A percentile compares a stretch with the other conserved stretches of the same genome.
Evolutionary conservation across 1,284 basidiomycete species (phyloP).

Genomic region (Ustilago loliicola): DNA sequence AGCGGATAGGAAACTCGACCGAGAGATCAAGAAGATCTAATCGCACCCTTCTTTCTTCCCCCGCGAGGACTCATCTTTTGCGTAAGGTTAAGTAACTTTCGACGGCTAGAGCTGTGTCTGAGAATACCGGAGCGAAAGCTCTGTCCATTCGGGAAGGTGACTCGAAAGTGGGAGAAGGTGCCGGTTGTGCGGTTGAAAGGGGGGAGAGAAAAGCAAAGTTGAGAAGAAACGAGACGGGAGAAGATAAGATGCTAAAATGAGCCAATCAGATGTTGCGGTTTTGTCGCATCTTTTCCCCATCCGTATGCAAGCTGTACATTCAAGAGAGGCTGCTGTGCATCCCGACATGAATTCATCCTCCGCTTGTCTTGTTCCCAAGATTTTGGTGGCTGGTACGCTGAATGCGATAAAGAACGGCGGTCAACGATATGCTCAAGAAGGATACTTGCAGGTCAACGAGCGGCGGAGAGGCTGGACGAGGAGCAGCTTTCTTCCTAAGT

Average conservation of each 20-base stretch:
- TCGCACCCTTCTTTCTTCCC: constrained; percentile 16
- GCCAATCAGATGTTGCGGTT: constrained; percentile 33
- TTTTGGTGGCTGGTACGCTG: background rate
- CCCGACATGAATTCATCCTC: constrained; percentile 5
- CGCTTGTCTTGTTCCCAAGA: constrained; percentile 4
- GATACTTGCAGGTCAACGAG: background rate
- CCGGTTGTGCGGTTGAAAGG: background rate
- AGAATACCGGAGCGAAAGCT: background rate
- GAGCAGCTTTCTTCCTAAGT: background rate
- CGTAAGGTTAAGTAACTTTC: constrained; percentile 30
- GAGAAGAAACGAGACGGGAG: background rate
- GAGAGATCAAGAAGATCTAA: constrained; percentile 31
- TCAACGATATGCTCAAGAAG: background rate
- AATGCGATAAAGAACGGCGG: background rate
- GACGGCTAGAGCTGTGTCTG: background rate
- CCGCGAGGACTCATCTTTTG: constrained; percentile 3
- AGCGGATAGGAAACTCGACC: constrained; percentile 50
- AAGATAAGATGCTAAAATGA: constrained; percentile 33
- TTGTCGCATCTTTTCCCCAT: constrained; percentile 12
- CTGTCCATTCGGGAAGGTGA: constrained; percentile 16
- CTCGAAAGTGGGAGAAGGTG: constrained; percentile 16
- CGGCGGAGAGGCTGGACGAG: background rate
- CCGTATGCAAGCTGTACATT: constrained; percentile 5
- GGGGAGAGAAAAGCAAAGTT: background rate
- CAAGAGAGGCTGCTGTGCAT: constrained; percentile 2